These are phyloP conservation scores for Boletus smithii DNA, from an alignment of 1,284 basidiomycete genomes.

Conservation along the genomic window DNA sequence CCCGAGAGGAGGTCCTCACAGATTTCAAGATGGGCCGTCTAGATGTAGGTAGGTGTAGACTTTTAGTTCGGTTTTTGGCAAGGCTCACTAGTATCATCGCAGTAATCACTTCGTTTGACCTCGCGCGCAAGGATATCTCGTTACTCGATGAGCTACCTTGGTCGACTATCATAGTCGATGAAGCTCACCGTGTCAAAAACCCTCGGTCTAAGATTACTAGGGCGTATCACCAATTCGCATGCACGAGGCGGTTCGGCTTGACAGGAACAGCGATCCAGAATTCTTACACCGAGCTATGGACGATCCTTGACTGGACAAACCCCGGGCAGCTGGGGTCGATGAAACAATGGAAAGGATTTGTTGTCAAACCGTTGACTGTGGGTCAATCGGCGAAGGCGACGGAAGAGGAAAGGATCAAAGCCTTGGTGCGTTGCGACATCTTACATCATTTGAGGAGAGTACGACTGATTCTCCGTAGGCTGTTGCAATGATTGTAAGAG, in stretches of 20 bases:
- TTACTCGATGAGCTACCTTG: constrained; percentile 60
- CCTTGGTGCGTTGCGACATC: constrained; percentile 41
- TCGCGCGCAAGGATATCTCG: constrained; percentile 65
- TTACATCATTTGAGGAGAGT: neutral
- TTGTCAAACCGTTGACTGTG: constrained; percentile 61
- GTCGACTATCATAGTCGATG: constrained; percentile 76
- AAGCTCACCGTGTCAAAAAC: constrained; percentile 82
- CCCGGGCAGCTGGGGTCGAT: constrained; percentile 63
- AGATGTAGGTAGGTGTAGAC: constrained; percentile 58
- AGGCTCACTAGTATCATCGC: neutral
- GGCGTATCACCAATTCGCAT: constrained; percentile 64
- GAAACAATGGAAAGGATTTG: constrained; percentile 66
- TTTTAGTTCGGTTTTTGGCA: neutral
- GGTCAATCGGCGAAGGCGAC: constrained; percentile 68
- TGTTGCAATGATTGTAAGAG: constrained; percentile 57
- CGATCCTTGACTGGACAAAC: constrained; percentile 78
- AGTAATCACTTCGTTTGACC: constrained; percentile 74
- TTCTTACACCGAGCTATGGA: constrained; percentile 79
- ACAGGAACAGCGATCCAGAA: constrained; percentile 88
- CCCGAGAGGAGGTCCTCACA: constrained; percentile 52
- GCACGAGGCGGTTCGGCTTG: constrained; percentile 67
- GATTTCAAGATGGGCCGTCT: constrained; percentile 74
- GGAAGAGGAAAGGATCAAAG: constrained; percentile 58
- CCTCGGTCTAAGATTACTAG: constrained; percentile 56
- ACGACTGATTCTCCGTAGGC: constrained; percentile 33